Percentiles rank a stretch among this genome's conserved stretches.
phyloP scores from a whole-genome alignment of 192 early-diverging fungal genomes.

The Backusella macrospora region DNA sequence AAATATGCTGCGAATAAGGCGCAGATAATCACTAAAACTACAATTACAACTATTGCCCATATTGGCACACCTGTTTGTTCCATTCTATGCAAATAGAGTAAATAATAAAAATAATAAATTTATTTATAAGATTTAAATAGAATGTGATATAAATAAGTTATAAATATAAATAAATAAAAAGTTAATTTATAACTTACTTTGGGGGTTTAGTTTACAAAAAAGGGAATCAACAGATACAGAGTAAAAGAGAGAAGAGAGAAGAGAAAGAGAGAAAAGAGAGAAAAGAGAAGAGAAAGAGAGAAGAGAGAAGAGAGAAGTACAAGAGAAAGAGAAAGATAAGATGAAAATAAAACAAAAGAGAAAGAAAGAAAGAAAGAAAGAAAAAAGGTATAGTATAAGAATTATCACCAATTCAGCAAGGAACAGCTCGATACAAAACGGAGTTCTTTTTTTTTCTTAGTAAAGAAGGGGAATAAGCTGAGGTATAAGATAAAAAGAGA shows the following conservation, averaged over 20 bases:
- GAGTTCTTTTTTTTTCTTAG: constrained; percentile 7
- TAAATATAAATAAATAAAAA: constrained; percentile 5
- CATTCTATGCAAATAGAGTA: neutral
- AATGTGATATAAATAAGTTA: constrained; percentile 1
- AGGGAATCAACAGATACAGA: neutral
- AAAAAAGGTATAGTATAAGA: neutral
- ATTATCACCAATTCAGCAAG: constrained; percentile 11
- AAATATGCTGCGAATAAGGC: neutral
- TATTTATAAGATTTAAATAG: neutral
- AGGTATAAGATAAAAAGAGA: neutral
- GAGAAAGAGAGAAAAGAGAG: neutral
- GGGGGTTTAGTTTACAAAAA: constrained; percentile 3
- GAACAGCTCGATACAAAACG: constrained; percentile 9
- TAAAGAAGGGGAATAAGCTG: constrained; percentile 1
- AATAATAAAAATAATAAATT: neutral
- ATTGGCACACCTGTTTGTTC: constrained; percentile 4
- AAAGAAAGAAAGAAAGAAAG: too few relatives aligned
- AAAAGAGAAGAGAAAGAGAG: neutral
- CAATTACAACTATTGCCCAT: constrained; percentile 22
- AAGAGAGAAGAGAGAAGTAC: neutral
- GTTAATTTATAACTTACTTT: neutral
- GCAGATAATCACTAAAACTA: neutral
- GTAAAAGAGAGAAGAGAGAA: neutral
- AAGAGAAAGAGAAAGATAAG: constrained; percentile 4
- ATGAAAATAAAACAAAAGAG: neutral